Percentiles rank a stretch among this genome's conserved stretches.
These are phyloP conservation scores for Fonsecaea pugnacius DNA, from an alignment of 2,329 filamentous ascomycete genomes.

Conservation along the genomic window DNA sequence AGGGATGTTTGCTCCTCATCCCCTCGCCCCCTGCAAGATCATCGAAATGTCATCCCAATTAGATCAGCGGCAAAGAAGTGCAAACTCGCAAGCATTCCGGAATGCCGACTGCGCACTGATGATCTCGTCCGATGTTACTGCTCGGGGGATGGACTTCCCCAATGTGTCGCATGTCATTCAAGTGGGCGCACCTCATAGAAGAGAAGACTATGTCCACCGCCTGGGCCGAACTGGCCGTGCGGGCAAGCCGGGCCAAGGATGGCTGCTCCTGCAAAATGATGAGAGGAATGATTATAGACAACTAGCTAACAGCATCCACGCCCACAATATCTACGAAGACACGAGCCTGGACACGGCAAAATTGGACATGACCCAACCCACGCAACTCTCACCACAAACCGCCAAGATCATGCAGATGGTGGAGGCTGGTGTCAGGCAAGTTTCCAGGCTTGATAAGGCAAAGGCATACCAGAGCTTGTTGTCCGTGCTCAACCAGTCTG, in stretches of 20 bases:
- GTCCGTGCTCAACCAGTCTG: slow-evolving; percentile 34
- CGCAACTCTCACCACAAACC: slow-evolving; percentile 38
- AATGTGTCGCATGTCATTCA: slow-evolving; percentile 56
- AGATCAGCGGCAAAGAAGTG: slow-evolving; percentile 70
- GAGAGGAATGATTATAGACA: slow-evolving; percentile 48
- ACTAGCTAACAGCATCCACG: slow-evolving; percentile 59
- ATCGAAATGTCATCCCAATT: slow-evolving; percentile 78
- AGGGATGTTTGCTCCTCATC: slow-evolving; percentile 66
- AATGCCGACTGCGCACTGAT: slow-evolving; percentile 53
- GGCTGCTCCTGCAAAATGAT: slow-evolving; percentile 64
- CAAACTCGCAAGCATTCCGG: slow-evolving; percentile 73
- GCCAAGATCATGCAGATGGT: slow-evolving; percentile 44
- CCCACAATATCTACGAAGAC: slow-evolving; percentile 51
- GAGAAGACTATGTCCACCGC: slow-evolving; percentile 54
- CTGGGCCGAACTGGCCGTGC: slow-evolving; percentile 47
- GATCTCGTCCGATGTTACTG: slow-evolving; percentile 55
- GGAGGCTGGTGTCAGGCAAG: slow-evolving; percentile 46
- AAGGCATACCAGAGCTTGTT: slow-evolving; percentile 42
- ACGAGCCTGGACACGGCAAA: slow-evolving; percentile 47
- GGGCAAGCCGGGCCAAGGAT: slow-evolving; percentile 65
- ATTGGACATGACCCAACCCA: slow-evolving; percentile 44
- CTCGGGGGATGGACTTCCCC: slow-evolving; percentile 58
- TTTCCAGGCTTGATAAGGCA: slow-evolving; percentile 39
- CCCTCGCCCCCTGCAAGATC: slow-evolving; percentile 65
- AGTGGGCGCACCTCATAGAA: slow-evolving; percentile 55